phyloP scores from a whole-genome alignment of 371 early-diverging fungal genomes.

The Actinomortierella wolfii region DNA sequence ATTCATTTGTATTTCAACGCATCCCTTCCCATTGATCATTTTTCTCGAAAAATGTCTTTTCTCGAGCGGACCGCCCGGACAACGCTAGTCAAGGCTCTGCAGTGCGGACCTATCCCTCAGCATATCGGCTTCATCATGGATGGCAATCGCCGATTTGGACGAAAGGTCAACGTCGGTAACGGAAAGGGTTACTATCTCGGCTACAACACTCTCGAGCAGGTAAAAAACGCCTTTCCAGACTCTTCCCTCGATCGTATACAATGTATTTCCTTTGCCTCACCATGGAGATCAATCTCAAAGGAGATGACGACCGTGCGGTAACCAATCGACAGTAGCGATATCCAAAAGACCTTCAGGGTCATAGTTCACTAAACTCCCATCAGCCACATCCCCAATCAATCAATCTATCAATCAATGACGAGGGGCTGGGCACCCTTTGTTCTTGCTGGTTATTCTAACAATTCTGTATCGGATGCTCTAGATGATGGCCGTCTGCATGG shows the following conservation, averaged over 20 bases:
- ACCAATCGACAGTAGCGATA: too few species aligned
- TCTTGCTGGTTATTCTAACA: too few species aligned
- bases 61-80: conserved; percentile 11
- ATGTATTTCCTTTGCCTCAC: neutral
- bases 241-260: conserved; percentile 1
- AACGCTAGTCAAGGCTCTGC: conserved; percentile 53
- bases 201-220: conserved; percentile 75
- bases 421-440: too few species aligned
- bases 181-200: conserved; percentile 86
- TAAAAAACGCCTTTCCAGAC: conserved; percentile 39
- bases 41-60: conserved; percentile 3
- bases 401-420: too few species aligned
- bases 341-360: too few species aligned
- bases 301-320: neutral
- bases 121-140: conserved; percentile 99
- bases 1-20: neutral
- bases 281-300: neutral
- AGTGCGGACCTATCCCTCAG: conserved; percentile 85
- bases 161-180: conserved; percentile 57
- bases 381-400: too few species aligned
- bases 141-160: conserved; percentile 97
- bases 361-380: too few species aligned
- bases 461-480: too few species aligned
- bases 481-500: conserved; percentile 88
- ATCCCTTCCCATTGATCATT: neutral